These are phyloP conservation scores for Takashimella tepidaria DNA, from an alignment of 1,284 basidiomycete genomes.

Conservation along the genomic window DNA sequence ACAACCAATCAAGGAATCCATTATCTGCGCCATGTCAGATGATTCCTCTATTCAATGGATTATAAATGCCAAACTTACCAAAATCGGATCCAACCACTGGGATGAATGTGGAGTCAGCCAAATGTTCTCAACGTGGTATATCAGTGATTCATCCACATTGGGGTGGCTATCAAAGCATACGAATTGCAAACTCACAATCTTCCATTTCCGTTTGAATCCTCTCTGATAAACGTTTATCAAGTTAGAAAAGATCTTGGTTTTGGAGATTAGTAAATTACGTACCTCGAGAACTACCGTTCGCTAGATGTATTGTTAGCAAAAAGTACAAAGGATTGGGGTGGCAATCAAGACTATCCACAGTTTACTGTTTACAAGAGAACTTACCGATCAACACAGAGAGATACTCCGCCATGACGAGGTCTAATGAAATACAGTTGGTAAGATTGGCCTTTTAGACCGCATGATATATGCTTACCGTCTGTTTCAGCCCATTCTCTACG, in stretches of 20 bases:
- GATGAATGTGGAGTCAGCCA: not conserved
- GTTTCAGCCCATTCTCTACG: conserved; percentile 44
- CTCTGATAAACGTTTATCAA: conserved; percentile 22
- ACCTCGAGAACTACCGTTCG: conserved; percentile 38
- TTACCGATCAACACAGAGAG: conserved; percentile 41
- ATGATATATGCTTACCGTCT: conserved; percentile 29
- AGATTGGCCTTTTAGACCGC: too few relatives aligned
- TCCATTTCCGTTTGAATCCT: conserved; percentile 41
- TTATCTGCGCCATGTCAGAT: conserved; percentile 15
- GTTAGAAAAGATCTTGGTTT: too few relatives aligned
- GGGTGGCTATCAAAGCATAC: too few relatives aligned
- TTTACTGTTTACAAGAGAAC: conserved; percentile 9
- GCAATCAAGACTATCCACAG: conserved; percentile 9
- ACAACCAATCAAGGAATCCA: conserved; percentile 42
- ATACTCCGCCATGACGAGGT: conserved; percentile 46
- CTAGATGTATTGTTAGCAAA: conserved; percentile 10
- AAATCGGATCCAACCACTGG: conserved; percentile 32
- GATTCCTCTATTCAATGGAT: too few relatives aligned
- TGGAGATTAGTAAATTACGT: conserved; percentile 6
- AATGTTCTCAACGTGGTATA: not conserved
- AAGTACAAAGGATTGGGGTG: not conserved
- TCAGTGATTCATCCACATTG: too few relatives aligned
- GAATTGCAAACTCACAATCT: conserved; percentile 29
- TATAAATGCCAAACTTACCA: conserved; percentile 7
- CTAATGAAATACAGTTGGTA: too few relatives aligned